A percentile compares a stretch with the other conserved stretches of the same genome.
Evolutionary conservation across 2,329 filamentous ascomycete species (phyloP).

Genomic region (Pseudocercospora pini-densiflorae): DNA sequence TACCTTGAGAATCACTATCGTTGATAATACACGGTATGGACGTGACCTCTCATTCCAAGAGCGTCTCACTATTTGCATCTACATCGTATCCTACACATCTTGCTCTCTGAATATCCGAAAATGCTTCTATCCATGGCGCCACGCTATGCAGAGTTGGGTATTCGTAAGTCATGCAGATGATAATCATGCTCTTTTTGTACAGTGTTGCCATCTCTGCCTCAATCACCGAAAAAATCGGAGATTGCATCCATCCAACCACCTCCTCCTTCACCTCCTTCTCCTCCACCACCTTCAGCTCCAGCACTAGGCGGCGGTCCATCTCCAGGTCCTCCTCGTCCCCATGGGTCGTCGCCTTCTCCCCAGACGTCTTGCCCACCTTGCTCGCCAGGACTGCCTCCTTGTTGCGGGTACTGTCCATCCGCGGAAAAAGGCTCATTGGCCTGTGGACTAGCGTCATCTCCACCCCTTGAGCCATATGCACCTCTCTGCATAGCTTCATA

Average conservation of each 20-base stretch:
- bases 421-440: conserved; percentile 35
- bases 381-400: conserved; percentile 22
- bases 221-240: conserved; percentile 22
- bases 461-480: conserved; percentile 39
- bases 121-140: background rate
- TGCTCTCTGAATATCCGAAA: background rate
- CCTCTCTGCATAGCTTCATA: conserved; percentile 67
- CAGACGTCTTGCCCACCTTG: conserved; percentile 31
- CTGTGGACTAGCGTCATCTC: conserved; percentile 41
- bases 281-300: conserved; percentile 35
- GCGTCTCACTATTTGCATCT: background rate
- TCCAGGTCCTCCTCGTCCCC: conserved; percentile 42
- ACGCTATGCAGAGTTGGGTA: background rate
- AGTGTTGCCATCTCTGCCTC: background rate
- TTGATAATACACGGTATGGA: no score
- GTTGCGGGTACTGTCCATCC: conserved; percentile 18
- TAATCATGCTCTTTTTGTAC: background rate
- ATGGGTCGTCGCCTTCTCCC: conserved; percentile 36
- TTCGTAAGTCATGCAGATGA: background rate
- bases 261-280: conserved; percentile 23
- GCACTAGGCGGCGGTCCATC: conserved; percentile 38
- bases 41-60: background rate
- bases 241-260: conserved; percentile 26
- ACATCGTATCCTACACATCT: background rate
- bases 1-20: no score